A percentile compares a stretch with the other conserved stretches of the same genome.
Evolutionary conservation across 2,329 filamentous ascomycete species (phyloP).

Genomic region (Phaeosphaeriaceae sp.): DNA sequence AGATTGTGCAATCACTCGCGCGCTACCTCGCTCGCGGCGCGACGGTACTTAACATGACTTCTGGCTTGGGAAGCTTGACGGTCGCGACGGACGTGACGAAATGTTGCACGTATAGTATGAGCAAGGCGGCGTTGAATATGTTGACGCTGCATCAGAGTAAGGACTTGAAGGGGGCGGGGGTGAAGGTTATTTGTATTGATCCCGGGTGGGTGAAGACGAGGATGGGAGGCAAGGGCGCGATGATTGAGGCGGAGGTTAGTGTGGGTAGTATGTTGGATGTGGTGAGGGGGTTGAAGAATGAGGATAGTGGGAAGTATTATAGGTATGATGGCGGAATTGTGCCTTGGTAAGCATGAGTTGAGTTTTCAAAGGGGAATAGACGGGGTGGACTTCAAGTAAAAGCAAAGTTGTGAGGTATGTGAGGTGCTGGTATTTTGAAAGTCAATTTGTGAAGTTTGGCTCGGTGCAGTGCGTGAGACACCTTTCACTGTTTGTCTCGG

Average conservation of each 20-base stretch:
- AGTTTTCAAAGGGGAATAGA: no score
- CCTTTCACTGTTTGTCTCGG: background rate
- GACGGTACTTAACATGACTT: slow-evolving; percentile 46
- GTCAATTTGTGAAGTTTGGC: background rate
- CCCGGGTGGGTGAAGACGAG: slow-evolving; percentile 57
- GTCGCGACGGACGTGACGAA: slow-evolving; percentile 41
- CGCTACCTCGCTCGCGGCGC: slow-evolving; percentile 39
- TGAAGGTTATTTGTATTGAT: slow-evolving; percentile 52
- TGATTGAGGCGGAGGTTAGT: slow-evolving; percentile 49
- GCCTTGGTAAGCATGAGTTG: slow-evolving; percentile 39
- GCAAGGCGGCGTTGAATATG: slow-evolving; percentile 56
- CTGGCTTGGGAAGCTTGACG: slow-evolving; percentile 42
- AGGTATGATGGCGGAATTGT: slow-evolving; percentile 46
- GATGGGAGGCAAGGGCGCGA: slow-evolving; percentile 53
- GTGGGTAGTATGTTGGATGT: slow-evolving; percentile 51
- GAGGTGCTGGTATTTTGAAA: background rate
- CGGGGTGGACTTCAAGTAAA: background rate
- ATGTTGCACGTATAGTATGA: slow-evolving; percentile 52
- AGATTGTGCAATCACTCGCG: slow-evolving; percentile 51
- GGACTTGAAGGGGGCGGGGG: slow-evolving; percentile 38
- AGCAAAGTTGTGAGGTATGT: background rate
- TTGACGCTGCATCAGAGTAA: slow-evolving; percentile 53
- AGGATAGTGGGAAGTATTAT: slow-evolving; percentile 49
- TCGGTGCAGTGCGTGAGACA: background rate
- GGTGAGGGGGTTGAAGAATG: slow-evolving; percentile 38